These are phyloP conservation scores for Nematocida parisii DNA, from an alignment of 371 early-diverging fungal species.

Conservation along the genomic window DNA sequence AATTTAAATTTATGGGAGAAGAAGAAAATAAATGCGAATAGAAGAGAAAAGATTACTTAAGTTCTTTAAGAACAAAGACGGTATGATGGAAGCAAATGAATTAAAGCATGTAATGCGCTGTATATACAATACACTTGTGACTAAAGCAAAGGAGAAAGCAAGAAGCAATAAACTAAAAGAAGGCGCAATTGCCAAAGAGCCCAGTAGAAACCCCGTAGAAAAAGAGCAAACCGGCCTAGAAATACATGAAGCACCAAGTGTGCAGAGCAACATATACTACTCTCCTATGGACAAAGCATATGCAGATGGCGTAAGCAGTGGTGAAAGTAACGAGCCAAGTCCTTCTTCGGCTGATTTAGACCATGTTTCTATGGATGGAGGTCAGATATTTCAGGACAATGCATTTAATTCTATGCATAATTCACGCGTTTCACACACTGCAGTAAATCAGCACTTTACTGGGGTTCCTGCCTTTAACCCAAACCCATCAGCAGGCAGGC, in stretches of 20 bases:
- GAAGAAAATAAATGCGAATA: constrained; percentile 1
- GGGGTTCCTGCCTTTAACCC: not conserved
- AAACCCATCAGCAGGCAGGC: not conserved
- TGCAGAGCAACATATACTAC: not conserved
- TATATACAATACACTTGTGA: not conserved
- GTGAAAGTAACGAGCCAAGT: not conserved
- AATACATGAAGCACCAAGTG: not conserved
- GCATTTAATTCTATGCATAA: not conserved
- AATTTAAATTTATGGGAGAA: constrained; percentile 29
- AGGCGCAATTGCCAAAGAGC: too few relatives aligned
- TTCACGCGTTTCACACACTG: not conserved
- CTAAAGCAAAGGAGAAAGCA: not conserved
- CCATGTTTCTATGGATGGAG: not conserved
- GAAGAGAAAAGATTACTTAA: not conserved
- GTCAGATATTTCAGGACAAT: not conserved
- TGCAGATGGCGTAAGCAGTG: not conserved
- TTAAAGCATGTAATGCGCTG: not conserved
- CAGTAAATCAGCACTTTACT: not conserved
- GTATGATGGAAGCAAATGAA: constrained; percentile 11
- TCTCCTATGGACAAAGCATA: not conserved
- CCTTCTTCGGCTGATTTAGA: not conserved
- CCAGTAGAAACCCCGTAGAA: too few relatives aligned
- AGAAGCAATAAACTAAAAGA: not conserved
- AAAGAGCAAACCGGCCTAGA: too few relatives aligned
- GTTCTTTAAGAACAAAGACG: constrained; percentile 44